Conservation (phyloP, 2,329 filamentous ascomycete genomes). For the Verticillium longisporum region DNA sequence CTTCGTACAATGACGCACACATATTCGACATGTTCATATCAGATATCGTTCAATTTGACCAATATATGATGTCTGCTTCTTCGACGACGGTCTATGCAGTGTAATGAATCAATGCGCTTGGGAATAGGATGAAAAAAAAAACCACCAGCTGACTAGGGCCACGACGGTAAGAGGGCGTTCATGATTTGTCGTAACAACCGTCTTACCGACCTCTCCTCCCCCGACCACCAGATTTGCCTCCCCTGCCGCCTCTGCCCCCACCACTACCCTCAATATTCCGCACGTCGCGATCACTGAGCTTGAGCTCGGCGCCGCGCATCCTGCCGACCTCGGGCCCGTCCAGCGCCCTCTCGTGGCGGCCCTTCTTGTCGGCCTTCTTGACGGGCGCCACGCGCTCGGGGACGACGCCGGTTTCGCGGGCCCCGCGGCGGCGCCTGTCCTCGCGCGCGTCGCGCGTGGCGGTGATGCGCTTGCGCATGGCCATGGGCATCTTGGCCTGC, state of each 20-base stretch:
- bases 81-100: neutral
- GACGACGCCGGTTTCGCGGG: constrained; percentile 84
- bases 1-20: neutral
- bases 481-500: constrained; percentile 85
- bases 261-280: constrained; percentile 56
- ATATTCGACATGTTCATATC: neutral
- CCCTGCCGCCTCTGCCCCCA: constrained; percentile 15
- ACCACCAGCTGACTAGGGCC: neutral
- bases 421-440: constrained; percentile 65
- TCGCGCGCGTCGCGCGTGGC: constrained; percentile 61
- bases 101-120: neutral
- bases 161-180: neutral
- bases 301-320: constrained; percentile 73
- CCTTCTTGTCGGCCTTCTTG: constrained; percentile 24
- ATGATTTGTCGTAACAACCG: constrained; percentile 2
- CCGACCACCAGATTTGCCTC: constrained; percentile 27
- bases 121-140: no score
- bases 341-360: constrained; percentile 50
- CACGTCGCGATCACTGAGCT: constrained; percentile 71
- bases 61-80: neutral
- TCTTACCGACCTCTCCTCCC: constrained; percentile 26
- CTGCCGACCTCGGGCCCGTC: constrained; percentile 74
- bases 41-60: neutral
- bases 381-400: constrained; percentile 51
- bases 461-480: constrained; percentile 76